Percentiles rank a stretch among this genome's conserved stretches.
phyloP scores from a whole-genome alignment of 768 basidiomycete genomes.

The Paxillus involutus region DNA sequence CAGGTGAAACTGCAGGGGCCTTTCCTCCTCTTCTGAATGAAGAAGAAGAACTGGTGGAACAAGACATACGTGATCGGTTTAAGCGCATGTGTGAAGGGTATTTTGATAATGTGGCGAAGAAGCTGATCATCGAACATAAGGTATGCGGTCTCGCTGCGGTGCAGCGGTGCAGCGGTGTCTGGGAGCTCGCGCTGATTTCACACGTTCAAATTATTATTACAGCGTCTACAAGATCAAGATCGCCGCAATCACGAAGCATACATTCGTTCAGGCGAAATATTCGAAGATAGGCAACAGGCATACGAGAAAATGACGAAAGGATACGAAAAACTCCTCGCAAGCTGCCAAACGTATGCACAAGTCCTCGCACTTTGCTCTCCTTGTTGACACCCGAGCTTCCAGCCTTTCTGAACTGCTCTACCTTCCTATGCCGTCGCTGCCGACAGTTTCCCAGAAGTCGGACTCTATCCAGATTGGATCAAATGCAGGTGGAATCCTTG shows the following conservation, averaged over 20 bases:
- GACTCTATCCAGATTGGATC: slow-evolving; percentile 79
- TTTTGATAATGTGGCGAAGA: slow-evolving; percentile 89
- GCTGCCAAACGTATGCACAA: slow-evolving; percentile 75
- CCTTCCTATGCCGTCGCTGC: slow-evolving; percentile 78
- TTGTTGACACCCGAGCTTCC: slow-evolving; percentile 10
- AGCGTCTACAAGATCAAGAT: slow-evolving; percentile 97
- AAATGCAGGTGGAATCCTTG: slow-evolving; percentile 38
- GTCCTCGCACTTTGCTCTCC: background rate
- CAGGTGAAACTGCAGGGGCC: slow-evolving; percentile 30
- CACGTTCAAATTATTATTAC: slow-evolving; percentile 3
- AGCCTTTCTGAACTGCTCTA: slow-evolving; percentile 92
- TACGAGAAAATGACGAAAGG: slow-evolving; percentile 98
- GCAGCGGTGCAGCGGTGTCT: background rate
- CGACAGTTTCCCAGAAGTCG: slow-evolving; percentile 75
- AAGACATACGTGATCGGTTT: slow-evolving; percentile 84
- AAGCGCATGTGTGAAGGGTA: slow-evolving; percentile 92
- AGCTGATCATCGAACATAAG: slow-evolving; percentile 88
- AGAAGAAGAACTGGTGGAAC: slow-evolving; percentile 77
- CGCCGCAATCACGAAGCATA: slow-evolving; percentile 98
- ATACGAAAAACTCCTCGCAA: slow-evolving; percentile 88
- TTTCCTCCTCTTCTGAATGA: slow-evolving; percentile 47
- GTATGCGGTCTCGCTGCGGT: slow-evolving; percentile 40
- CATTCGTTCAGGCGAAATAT: slow-evolving; percentile 98
- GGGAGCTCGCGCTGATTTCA: background rate
- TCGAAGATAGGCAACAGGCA: slow-evolving; percentile 97